These are phyloP conservation scores for Aspergillus taichungensis DNA, from an alignment of 495 filamentous ascomycete genomes.

Conservation along the genomic window DNA sequence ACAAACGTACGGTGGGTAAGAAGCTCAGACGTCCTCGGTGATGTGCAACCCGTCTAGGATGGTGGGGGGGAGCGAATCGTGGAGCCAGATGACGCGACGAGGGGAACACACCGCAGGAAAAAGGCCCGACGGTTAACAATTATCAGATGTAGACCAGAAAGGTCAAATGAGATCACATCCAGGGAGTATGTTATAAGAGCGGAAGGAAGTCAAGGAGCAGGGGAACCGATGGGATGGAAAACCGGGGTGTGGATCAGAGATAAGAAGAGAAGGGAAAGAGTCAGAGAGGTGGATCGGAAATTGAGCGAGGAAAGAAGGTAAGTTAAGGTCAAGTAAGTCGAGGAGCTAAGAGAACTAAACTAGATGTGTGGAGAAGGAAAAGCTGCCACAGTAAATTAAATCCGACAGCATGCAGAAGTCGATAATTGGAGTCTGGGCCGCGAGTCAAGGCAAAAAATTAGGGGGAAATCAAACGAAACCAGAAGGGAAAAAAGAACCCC, in stretches of 20 bases:
- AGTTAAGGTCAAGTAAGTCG: slow-evolving; percentile 1
- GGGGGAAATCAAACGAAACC: too few relatives aligned
- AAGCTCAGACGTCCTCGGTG: not conserved
- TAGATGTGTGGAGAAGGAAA: slow-evolving; percentile 9
- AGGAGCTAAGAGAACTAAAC: slow-evolving; percentile 9
- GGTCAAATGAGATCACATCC: too few relatives aligned
- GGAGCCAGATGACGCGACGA: too few relatives aligned
- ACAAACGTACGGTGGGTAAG: slow-evolving; percentile 6
- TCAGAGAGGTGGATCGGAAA: not conserved
- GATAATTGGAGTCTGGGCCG: slow-evolving; percentile 7
- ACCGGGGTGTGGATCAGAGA: slow-evolving; percentile 2
- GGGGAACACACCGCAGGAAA: too few relatives aligned
- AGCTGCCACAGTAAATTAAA: slow-evolving; percentile 15
- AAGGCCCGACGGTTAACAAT: too few relatives aligned
- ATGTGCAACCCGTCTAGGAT: slow-evolving; percentile 3
- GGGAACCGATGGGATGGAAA: not conserved
- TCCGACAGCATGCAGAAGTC: slow-evolving; percentile 12
- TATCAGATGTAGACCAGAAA: too few relatives aligned
- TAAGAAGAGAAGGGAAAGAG: slow-evolving; percentile 1
- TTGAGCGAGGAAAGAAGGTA: not conserved
- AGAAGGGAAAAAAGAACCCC: too few relatives aligned
- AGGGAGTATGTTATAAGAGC: slow-evolving; percentile 4
- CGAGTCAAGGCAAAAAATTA: slow-evolving; percentile 6
- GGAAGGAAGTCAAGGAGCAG: slow-evolving; percentile 9
- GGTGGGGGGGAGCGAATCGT: slow-evolving; percentile 11